Evolutionary conservation across 257 asterid genomes (phyloP), one percentile per base, ranked within the genome.

Genomic region (Schizonepeta tenuifolia): DNA sequence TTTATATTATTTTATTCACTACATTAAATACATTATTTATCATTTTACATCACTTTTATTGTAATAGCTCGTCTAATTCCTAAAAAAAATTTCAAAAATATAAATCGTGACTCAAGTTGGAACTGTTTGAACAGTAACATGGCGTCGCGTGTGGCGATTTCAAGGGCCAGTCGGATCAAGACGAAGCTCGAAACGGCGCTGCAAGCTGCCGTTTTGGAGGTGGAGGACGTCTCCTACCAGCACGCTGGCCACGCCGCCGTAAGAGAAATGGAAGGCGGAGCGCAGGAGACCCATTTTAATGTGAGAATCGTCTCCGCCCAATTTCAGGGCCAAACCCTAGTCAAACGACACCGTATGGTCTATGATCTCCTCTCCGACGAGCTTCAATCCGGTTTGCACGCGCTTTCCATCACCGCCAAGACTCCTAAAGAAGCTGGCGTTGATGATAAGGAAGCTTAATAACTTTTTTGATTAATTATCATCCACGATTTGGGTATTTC

Each of bases 231-330:
- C 9, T 94, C 98, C 26, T 74, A 89, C 80, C 95, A 89, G 83
- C 98, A 94, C 59, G 97, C 96, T 31, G 97, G 96, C 18, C 98
- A 93, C 86, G 91, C 87, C 60, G 97, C 96, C 65, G 87, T 94
- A 21, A 83, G 78, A 73, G 85, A 58, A 18, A 80, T 78, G 63
- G 85, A 82, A 4, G 87, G 75, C 63, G 93, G 83, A 64, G 81
- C 89, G 3, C 81, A 76, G 72, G 98, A 94, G 82, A 94, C 96
- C 17, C 97, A 94, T 73, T 94, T 91, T 82, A 91, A 88, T 70
- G 85, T 94, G 21, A 87, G 73, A 28, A 70, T 94, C 67, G 93
- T 94, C 3, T 91, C 97, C 12, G 22, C 4, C 78, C 79, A 82
- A 65, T 94, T 94, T 80, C 86, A 91, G 43, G 97, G 96, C 24